phyloP scores from a whole-genome alignment of 176 grass and related monocot genomes.

The Oryza punctata region DNA sequence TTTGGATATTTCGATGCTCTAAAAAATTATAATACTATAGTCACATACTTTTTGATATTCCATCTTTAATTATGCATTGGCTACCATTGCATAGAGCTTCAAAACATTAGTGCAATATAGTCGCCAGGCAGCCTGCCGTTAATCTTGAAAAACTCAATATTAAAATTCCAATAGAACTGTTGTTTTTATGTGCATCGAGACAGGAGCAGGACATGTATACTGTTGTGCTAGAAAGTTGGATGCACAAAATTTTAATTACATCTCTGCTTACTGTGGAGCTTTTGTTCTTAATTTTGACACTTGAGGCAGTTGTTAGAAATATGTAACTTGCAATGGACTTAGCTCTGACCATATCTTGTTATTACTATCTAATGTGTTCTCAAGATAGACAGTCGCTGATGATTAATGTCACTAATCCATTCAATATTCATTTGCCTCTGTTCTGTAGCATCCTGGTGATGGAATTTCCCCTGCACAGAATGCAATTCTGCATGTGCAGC shows the following conservation, averaged over 20 bases:
- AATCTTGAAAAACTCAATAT: neutral
- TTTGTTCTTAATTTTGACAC: slow-evolving; percentile 29
- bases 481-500: slow-evolving; percentile 85
- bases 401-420: slow-evolving; percentile 42
- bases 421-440: slow-evolving; percentile 26
- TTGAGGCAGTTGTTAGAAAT: slow-evolving; percentile 8
- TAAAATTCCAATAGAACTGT: neutral
- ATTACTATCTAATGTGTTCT: slow-evolving; percentile 9
- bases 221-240: neutral
- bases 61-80: neutral
- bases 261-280: neutral
- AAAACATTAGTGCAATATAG: neutral
- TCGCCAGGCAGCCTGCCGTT: neutral
- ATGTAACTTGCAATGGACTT: slow-evolving; percentile 10
- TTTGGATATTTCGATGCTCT: neutral
- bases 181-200: neutral
- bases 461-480: slow-evolving; percentile 86
- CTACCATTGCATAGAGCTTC: neutral
- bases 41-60: neutral
- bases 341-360: neutral
- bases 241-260: neutral
- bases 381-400: slow-evolving; percentile 31
- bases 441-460: slow-evolving; percentile 72
- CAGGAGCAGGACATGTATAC: neutral
- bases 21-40: too few species aligned